Percentiles rank a stretch among this genome's conserved stretches.
Conservation (phyloP, 208 protist species). For the Angomonas ambiguus region DNA sequence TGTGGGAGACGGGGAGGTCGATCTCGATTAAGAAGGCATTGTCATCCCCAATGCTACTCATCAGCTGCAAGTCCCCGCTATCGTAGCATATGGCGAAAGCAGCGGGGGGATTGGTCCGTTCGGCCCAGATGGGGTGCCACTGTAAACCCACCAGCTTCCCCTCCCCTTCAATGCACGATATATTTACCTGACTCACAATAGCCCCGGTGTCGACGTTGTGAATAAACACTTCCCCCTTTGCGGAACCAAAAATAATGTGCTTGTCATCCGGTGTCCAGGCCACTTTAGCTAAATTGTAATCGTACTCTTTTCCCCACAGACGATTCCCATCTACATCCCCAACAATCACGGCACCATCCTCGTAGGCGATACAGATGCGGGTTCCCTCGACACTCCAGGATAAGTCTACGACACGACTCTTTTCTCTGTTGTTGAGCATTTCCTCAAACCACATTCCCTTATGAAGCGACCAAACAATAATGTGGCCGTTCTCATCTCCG, state of each 20-base stretch:
- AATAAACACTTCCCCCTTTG: conserved; percentile 81
- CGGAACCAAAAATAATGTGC: conserved; percentile 90
- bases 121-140: conserved; percentile 87
- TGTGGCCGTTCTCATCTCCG: conserved; percentile 90
- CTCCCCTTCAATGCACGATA: conserved; percentile 35
- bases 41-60: conserved; percentile 84
- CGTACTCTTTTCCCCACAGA: conserved; percentile 93
- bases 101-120: conserved; percentile 70
- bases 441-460: conserved; percentile 97
- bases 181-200: conserved; percentile 68
- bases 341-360: conserved; percentile 95
- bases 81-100: conserved; percentile 87
- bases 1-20: conserved; percentile 57
- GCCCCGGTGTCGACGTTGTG: conserved; percentile 83
- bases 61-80: conserved; percentile 91
- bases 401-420: conserved; percentile 91
- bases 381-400: conserved; percentile 91
- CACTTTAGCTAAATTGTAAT: conserved; percentile 80
- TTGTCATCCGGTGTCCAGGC: conserved; percentile 94
- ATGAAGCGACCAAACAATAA: conserved; percentile 97
- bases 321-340: conserved; percentile 95
- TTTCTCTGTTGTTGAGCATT: conserved; percentile 98
- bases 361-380: conserved; percentile 97
- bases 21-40: conserved; percentile 89
- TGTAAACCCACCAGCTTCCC: conserved; percentile 56